phyloP scores from a whole-genome alignment of 2,329 filamentous ascomycete genomes.

The Fusarium dimerum region DNA sequence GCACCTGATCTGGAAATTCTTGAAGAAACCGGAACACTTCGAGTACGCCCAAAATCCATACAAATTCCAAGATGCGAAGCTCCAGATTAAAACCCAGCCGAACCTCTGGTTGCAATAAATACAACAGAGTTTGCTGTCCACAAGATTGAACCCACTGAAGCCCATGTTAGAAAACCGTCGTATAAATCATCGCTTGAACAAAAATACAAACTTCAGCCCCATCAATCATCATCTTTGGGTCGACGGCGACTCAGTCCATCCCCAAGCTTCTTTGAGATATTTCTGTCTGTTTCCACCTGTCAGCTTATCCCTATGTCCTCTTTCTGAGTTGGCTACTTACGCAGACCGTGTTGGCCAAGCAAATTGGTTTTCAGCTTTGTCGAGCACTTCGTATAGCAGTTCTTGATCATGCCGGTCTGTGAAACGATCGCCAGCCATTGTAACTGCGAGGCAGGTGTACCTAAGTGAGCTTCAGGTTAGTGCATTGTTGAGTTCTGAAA shows the following conservation, averaged over 20 bases:
- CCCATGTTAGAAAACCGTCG: constrained; percentile 36
- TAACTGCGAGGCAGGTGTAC: constrained; percentile 31
- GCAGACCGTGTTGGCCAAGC: constrained; percentile 32
- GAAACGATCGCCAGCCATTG: constrained; percentile 42
- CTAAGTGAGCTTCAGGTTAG: constrained; percentile 10
- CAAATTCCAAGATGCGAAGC: no score
- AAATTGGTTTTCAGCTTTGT: constrained; percentile 31
- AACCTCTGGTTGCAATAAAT: no score
- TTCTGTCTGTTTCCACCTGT: constrained; percentile 15
- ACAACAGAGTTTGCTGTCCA: no score
- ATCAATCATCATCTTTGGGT: constrained; percentile 3
- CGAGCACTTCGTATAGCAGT: constrained; percentile 37
- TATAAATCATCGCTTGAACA: constrained; percentile 4
- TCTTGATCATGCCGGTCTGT: constrained; percentile 38
- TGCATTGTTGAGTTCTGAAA: neutral
- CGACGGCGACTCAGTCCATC: constrained; percentile 23
- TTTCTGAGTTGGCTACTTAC: constrained; percentile 11
- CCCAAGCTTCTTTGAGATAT: constrained; percentile 27
- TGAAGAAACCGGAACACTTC: no score
- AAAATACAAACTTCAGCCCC: constrained; percentile 22
- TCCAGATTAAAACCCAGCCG: no score
- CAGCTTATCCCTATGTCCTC: neutral
- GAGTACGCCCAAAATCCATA: no score
- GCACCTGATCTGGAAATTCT: no score
- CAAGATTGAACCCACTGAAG: no score